These are phyloP conservation scores for Streptanthus diversifolius DNA, from an alignment of 345 rosid species.

Conservation along the genomic window DNA sequence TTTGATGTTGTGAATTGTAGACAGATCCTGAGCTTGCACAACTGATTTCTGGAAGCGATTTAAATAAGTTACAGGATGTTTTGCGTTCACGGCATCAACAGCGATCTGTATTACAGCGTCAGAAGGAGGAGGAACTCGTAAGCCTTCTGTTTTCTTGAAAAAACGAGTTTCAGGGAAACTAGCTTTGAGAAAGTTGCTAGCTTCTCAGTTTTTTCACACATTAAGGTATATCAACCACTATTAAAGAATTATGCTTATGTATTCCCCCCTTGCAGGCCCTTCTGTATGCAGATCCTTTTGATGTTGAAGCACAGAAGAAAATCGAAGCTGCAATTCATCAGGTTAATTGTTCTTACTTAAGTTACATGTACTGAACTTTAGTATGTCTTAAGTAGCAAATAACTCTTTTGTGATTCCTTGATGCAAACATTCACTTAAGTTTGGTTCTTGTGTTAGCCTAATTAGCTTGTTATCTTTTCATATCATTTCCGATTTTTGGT, in stretches of 20 bases:
- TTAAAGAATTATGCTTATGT: constrained; percentile 2
- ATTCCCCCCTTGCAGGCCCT: constrained; percentile 52
- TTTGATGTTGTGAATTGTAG: constrained; percentile 37
- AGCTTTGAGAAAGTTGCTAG: background rate
- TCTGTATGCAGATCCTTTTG: constrained; percentile 93
- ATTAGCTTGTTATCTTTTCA: background rate
- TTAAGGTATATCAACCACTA: background rate
- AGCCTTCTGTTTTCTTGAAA: constrained; percentile 30
- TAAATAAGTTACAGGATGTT: constrained; percentile 69
- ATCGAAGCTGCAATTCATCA: constrained; percentile 97
- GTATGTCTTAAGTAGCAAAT: background rate
- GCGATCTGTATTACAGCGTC: constrained; percentile 60
- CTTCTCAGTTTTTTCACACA: background rate
- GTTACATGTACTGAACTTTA: background rate
- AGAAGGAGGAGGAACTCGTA: constrained; percentile 77
- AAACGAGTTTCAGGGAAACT: background rate
- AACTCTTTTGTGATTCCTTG: background rate
- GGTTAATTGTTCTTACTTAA: constrained; percentile 42
- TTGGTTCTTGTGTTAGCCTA: background rate
- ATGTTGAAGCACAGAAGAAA: constrained; percentile 93
- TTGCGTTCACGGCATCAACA: constrained; percentile 67
- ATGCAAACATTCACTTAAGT: background rate
- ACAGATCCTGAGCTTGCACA: constrained; percentile 90
- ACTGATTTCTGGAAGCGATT: constrained; percentile 78
- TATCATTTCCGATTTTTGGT: background rate